Evolutionary conservation across 2,329 filamentous ascomycete species (phyloP), one percentile per base, ranked within the genome.

Genomic region (Onygenales sp.): DNA sequence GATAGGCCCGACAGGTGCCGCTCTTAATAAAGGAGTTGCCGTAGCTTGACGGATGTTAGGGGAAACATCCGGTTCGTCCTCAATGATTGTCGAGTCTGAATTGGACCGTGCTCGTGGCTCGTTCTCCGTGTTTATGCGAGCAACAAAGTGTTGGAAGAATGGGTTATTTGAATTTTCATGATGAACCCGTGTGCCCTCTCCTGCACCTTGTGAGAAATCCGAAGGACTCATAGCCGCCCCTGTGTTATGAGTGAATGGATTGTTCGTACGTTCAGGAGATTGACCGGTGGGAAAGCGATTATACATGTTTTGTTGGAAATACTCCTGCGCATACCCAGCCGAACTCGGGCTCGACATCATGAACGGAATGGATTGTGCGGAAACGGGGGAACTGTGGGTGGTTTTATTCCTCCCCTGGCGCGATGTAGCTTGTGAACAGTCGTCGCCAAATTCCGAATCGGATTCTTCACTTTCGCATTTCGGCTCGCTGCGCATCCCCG

Each of bases 241-340:
- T 34, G 56, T 56, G 17, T 57, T 57, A 10, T 58, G 57, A 2
- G 65, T 62, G 51, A 71, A 74, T 14, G 68, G 60, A 57, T 75
- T 73, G 48, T 73, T 70, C 11, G 66, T 52, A 49, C 73, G 74
- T 54, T 74, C 68, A 47, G 74, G 74, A 55, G 69, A 75, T 51
- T 10, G 49, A 27, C 37, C 42, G 42, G 32, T 44, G 44, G 31
- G 43, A 13, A 51, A 48, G 11, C 32, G 37, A 40, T 14, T 17
- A 42, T 34, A 42, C 42, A 14, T 51, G 37, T 21, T 14, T 32
- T 27, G 33, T 11, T 48, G 31, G 51, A 57, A 63, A 39, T 63
- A 62, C 52, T 63, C 61, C 34, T 54, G 58, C 21, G 62, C 59
- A 39, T 61, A 57, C 6, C 62, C 60, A 43, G 39, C 44, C 9